phyloP scores from a whole-genome alignment of 805 yeast species.

The Wickerhamomyces pijperi region DNA sequence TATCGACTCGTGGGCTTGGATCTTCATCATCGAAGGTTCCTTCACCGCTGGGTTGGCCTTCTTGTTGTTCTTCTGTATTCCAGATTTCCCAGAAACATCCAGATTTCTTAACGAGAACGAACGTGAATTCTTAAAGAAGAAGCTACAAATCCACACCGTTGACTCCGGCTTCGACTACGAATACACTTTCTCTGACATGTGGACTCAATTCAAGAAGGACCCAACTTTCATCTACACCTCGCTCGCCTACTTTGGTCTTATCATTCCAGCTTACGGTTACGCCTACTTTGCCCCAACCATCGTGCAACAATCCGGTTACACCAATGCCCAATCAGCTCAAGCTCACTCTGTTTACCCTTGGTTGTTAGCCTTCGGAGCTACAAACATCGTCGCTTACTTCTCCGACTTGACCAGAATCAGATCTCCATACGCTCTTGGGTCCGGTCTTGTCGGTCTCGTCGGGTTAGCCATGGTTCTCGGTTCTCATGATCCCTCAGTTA shows the following conservation, averaged over 20 bases:
- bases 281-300: conserved; percentile 35
- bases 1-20: conserved; percentile 37
- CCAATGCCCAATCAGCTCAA: conserved; percentile 59
- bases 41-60: conserved; percentile 30
- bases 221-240: conserved; percentile 39
- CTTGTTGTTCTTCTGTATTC: conserved; percentile 26
- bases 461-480: conserved; percentile 26
- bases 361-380: conserved; percentile 61
- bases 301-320: conserved; percentile 32
- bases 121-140: conserved; percentile 23
- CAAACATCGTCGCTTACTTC: conserved; percentile 47
- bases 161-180: conserved; percentile 25
- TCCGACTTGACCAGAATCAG: conserved; percentile 47
- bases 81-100: conserved; percentile 31
- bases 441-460: conserved; percentile 21
- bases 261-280: conserved; percentile 28
- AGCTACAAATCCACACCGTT: conserved; percentile 26
- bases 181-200: conserved; percentile 27
- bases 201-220: conserved; percentile 28
- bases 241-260: conserved; percentile 26
- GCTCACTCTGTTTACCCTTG: conserved; percentile 80
- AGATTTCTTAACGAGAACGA: conserved; percentile 31
- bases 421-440: conserved; percentile 27
- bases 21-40: conserved; percentile 39
- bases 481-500: conserved; percentile 25